These are phyloP conservation scores for Gossypium gossypioides DNA, from an alignment of 441 rosid species.

Conservation along the genomic window DNA sequence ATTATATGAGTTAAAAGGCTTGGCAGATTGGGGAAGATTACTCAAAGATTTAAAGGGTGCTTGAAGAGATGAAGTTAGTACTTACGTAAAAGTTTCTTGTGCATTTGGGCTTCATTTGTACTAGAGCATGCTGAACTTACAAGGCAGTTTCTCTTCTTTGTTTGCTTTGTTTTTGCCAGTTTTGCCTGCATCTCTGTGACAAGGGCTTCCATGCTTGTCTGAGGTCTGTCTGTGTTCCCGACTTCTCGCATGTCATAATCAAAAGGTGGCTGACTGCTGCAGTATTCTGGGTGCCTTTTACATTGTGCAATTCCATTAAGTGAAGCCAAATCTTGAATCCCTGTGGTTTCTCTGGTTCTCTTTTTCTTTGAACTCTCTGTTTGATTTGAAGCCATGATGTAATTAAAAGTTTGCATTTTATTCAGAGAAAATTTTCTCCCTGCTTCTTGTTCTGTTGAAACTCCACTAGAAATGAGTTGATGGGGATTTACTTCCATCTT, in stretches of 20 bases:
- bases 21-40: slow-evolving; percentile 1
- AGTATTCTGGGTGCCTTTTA: slow-evolving; percentile 15
- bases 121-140: slow-evolving; percentile 23
- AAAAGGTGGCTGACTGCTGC: slow-evolving; percentile 17
- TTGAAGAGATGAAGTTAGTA: neutral
- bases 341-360: slow-evolving; percentile 45
- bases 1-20: slow-evolving; percentile 12
- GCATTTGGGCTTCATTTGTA: slow-evolving; percentile 23
- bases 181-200: slow-evolving; percentile 30
- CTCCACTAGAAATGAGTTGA: slow-evolving; percentile 8
- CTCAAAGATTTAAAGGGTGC: neutral
- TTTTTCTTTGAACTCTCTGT: slow-evolving; percentile 34
- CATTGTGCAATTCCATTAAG: slow-evolving; percentile 25
- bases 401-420: slow-evolving; percentile 23
- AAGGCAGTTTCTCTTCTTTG: slow-evolving; percentile 26
- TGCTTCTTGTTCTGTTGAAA: slow-evolving; percentile 17
- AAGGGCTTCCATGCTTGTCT: slow-evolving; percentile 26
- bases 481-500: slow-evolving; percentile 7
- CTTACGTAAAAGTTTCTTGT: slow-evolving; percentile 42
- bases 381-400: slow-evolving; percentile 19
- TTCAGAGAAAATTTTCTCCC: slow-evolving; percentile 19
- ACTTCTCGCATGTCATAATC: slow-evolving; percentile 18
- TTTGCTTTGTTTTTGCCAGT: slow-evolving; percentile 42
- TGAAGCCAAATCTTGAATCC: slow-evolving; percentile 35
- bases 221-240: slow-evolving; percentile 19